phyloP scores from a whole-genome alignment of 208 protist genomes.

The Acanthamoeba sp. region DNA sequence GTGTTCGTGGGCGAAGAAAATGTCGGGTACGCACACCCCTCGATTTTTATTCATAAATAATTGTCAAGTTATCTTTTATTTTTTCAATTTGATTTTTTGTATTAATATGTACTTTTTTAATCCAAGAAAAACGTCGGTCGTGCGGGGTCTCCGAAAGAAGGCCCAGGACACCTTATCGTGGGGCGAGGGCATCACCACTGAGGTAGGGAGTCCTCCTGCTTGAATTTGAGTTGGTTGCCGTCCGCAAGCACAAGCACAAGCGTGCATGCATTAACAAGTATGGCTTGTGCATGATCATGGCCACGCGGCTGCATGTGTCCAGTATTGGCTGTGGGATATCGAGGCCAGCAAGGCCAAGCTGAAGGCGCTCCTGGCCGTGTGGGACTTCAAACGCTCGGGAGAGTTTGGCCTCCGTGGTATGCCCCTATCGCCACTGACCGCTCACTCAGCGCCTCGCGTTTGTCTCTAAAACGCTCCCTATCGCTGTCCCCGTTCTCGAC shows the following conservation, averaged over 20 bases:
- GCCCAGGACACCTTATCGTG: background rate
- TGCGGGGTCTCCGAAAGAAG: constrained; percentile 16
- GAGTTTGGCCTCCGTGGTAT: constrained; percentile 32
- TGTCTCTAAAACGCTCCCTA: too few species aligned
- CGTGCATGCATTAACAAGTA: background rate
- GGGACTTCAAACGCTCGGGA: constrained; percentile 44
- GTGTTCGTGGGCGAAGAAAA: constrained; percentile 47
- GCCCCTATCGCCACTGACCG: background rate
- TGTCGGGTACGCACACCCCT: background rate
- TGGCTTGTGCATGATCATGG: background rate
- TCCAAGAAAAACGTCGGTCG: background rate
- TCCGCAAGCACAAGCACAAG: too few species aligned
- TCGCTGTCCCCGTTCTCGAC: background rate
- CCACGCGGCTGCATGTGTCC: background rate
- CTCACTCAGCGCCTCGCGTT: background rate
- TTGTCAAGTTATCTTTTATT: background rate
- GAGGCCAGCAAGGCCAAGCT: constrained; percentile 22
- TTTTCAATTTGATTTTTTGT: background rate
- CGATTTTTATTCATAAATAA: background rate
- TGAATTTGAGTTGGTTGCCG: background rate
- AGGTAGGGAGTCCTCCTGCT: background rate
- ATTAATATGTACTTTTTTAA: background rate
- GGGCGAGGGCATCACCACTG: constrained; percentile 23
- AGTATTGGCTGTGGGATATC: constrained; percentile 47
- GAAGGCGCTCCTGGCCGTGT: constrained; percentile 47